A percentile compares a stretch with the other conserved stretches of the same genome.
Evolutionary conservation across 1,139 yeast species (phyloP).

Genomic region (Sugiyamaella sp.): DNA sequence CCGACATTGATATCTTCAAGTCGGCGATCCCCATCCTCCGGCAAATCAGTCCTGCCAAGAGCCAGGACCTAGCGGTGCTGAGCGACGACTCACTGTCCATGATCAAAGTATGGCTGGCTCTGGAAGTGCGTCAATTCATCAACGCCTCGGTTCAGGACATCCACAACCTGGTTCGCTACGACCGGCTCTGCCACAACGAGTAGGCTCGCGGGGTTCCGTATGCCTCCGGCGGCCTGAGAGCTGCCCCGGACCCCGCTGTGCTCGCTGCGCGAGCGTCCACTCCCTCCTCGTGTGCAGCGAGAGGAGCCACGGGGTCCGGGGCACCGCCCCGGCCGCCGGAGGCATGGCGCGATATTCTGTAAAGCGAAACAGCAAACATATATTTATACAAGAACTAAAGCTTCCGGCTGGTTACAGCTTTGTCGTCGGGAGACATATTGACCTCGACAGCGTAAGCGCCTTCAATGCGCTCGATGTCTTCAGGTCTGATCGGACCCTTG

Average conservation of each 20-base stretch:
- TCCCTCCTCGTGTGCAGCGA: background rate
- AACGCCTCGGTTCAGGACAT: conserved; percentile 81
- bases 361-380: conserved; percentile 1
- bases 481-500: conserved; percentile 29
- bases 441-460: conserved; percentile 8
- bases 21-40: conserved; percentile 89
- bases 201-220: conserved; percentile 19
- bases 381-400: background rate
- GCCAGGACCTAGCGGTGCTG: conserved; percentile 41
- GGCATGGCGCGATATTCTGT: background rate
- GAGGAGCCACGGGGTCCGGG: conserved; percentile 2
- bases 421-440: conserved; percentile 1
- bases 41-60: conserved; percentile 72
- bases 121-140: conserved; percentile 87
- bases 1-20: conserved; percentile 90
- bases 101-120: conserved; percentile 89
- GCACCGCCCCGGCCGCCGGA: conserved; percentile 2
- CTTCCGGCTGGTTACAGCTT: conserved; percentile 4
- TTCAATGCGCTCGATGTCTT: conserved; percentile 15
- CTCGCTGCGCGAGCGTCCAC: background rate
- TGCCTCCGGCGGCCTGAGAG: conserved; percentile 2
- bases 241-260: conserved; percentile 5
- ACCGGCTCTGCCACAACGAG: conserved; percentile 69
- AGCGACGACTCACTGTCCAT: conserved; percentile 60
- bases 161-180: conserved; percentile 58